phyloP scores from a whole-genome alignment of 192 early-diverging fungal genomes.

The Funneliformis geosporum region DNA sequence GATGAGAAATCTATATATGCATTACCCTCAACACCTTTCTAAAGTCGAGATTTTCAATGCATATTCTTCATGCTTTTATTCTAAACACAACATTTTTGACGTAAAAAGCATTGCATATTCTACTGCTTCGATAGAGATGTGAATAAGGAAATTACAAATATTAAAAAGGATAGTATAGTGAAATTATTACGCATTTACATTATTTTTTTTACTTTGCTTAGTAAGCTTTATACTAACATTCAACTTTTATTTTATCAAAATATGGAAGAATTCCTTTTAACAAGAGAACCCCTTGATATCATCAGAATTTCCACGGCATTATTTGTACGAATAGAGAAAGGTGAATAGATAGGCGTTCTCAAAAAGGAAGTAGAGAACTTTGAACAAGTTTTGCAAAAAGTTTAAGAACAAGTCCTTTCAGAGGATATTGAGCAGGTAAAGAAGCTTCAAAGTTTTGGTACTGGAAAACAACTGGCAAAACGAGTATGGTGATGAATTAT shows the following conservation, averaged over 20 bases:
- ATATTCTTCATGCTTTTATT: too few species aligned
- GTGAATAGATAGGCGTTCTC: slow-evolving; percentile 12
- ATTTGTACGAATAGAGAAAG: not conserved
- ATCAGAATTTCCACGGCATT: slow-evolving; percentile 6
- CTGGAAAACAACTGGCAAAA: slow-evolving; percentile 5
- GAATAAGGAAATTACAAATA: too few species aligned
- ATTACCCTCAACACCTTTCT: too few species aligned
- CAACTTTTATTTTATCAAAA: slow-evolving; percentile 22
- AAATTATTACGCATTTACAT: too few species aligned
- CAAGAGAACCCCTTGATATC: slow-evolving; percentile 12
- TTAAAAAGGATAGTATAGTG: too few species aligned
- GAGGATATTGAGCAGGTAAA: slow-evolving; percentile 4
- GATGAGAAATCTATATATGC: too few species aligned
- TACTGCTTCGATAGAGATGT: too few species aligned
- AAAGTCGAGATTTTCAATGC: too few species aligned
- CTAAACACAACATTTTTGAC: too few species aligned
- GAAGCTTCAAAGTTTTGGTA: not conserved
- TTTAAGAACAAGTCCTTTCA: slow-evolving; percentile 8
- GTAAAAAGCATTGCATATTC: too few species aligned
- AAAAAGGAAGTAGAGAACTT: slow-evolving; percentile 1
- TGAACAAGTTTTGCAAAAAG: not conserved
- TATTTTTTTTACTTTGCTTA: too few species aligned
- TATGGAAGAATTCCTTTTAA: slow-evolving; percentile 19
- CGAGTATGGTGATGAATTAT: not conserved
- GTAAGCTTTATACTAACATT: too few species aligned